Conservation (phyloP, 768 basidiomycete genomes). For the Auriscalpium microsporum region DNA sequence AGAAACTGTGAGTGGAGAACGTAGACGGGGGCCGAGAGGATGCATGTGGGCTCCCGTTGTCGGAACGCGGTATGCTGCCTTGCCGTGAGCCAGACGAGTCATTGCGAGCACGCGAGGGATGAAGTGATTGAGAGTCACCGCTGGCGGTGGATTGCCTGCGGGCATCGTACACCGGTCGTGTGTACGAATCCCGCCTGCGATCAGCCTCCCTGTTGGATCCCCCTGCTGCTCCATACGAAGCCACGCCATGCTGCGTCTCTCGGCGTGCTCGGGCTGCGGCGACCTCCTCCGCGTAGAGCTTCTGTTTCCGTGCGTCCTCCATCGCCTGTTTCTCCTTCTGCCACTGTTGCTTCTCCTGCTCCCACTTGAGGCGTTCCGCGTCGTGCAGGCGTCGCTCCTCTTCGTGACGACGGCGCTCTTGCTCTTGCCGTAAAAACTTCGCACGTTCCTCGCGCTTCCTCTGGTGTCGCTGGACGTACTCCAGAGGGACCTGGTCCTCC, state of each 20-base stretch:
- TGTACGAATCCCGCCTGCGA: constrained; percentile 9
- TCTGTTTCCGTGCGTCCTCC: constrained; percentile 32
- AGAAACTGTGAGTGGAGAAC: constrained; percentile 2
- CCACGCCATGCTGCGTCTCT: neutral
- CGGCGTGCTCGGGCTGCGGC: constrained; percentile 11
- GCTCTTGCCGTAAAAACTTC: constrained; percentile 50
- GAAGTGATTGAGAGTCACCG: neutral
- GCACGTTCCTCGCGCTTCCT: constrained; percentile 65
- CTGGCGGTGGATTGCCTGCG: constrained; percentile 3
- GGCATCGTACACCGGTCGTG: constrained; percentile 11
- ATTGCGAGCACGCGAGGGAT: neutral
- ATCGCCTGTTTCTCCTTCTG: constrained; percentile 37
- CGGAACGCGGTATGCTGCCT: constrained; percentile 4
- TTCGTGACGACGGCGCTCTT: constrained; percentile 42
- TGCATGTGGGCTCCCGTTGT: neutral
- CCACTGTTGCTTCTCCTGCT: constrained; percentile 33
- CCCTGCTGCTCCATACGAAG: constrained; percentile 1
- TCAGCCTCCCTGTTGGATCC: neutral
- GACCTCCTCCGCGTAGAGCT: constrained; percentile 12
- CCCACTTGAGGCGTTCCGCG: constrained; percentile 36
- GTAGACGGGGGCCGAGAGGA: constrained; percentile 6
- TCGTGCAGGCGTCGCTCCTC: constrained; percentile 32
- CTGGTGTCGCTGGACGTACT: constrained; percentile 53
- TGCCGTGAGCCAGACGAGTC: constrained; percentile 5
- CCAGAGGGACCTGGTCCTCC: constrained; percentile 59